Base-by-base conservation (phyloP, 805 yeast species). In the Wickerhamiella spandovensis region DNA sequence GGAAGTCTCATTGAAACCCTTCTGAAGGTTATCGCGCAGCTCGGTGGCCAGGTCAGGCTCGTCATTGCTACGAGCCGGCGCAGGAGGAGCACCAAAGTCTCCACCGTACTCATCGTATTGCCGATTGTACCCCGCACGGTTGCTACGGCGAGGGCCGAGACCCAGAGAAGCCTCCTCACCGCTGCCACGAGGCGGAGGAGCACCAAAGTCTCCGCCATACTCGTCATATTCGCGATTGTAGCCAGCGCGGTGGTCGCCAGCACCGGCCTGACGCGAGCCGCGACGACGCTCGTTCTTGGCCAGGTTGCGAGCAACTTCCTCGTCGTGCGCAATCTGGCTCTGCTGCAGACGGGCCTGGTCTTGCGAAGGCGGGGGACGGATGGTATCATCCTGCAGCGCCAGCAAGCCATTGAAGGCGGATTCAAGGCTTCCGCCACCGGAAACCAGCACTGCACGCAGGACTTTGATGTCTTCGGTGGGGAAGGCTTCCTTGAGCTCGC, bases 321-420 rank as follows among this genome's bases (percentile, higher is more conserved):
- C 97, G 65, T 92, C 97, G 53, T 79, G 81, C 51, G 71, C 73
- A 48, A 76, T 55, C 62, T 79, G 83, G n/a, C 67, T 57, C 25
- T 58, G 60, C 41, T 58, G 54, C 48, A 64, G 64, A 44, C 62
- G 60, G 17, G 61, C 66, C 48, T 59, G 64, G 32, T 59, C 53
- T 21, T 61, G 52, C 10, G 61, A 61, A 17, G 70, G 67, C 18
- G 64, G 54, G 3, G 63, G 62, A 4, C 72, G 70, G 32, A 59
- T 54, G 7, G 59, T 54, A 13, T 46, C 53, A 52, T 89, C 96
- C 17, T 85, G 80, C 49, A 86, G 67, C 57, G 76, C 86, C 53
- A 90, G 70, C 59, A 89, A 70, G 0, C 96, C 97, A 64, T 82
- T 84, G 70, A 90, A 90, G 1, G 96, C 95, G 1, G 84, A 81